Conservation (phyloP, 2,329 filamentous ascomycete species). For the Pseudopithomyces maydicus region DNA sequence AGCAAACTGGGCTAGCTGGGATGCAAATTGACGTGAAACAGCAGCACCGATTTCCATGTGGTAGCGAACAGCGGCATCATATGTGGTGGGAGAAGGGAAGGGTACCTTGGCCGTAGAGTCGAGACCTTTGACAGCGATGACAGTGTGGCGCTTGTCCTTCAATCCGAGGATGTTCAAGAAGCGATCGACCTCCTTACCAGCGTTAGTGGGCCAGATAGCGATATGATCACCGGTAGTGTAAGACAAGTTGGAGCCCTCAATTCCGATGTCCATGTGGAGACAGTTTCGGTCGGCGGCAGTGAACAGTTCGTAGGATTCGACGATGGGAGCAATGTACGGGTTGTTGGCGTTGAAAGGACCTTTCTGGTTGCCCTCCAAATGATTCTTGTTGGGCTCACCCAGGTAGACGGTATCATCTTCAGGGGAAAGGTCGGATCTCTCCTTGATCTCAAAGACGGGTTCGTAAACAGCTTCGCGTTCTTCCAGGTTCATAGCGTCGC, state of each 20-base stretch:
- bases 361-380: slow-evolving; percentile 81
- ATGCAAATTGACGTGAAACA: slow-evolving; percentile 93
- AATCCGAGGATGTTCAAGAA: slow-evolving; percentile 82
- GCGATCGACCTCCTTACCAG: slow-evolving; percentile 88
- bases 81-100: slow-evolving; percentile 96
- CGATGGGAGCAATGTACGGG: slow-evolving; percentile 93
- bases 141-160: slow-evolving; percentile 74
- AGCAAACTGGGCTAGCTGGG: slow-evolving; percentile 85
- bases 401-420: slow-evolving; percentile 86
- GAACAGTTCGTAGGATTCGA: slow-evolving; percentile 90
- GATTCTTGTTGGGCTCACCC: slow-evolving; percentile 94
- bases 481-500: slow-evolving; percentile 83
- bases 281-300: slow-evolving; percentile 89
- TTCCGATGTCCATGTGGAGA: slow-evolving; percentile 92
- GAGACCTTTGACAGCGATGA: slow-evolving; percentile 86
- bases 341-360: slow-evolving; percentile 97
- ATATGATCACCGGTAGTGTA: slow-evolving; percentile 99
- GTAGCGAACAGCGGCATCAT: slow-evolving; percentile 89
- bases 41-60: slow-evolving; percentile 96
- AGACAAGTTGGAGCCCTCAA: slow-evolving; percentile 83
- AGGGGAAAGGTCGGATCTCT: slow-evolving; percentile 73
- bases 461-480: slow-evolving; percentile 97
- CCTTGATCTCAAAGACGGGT: slow-evolving; percentile 81
- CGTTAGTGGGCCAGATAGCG: slow-evolving; percentile 95
- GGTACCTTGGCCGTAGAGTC: slow-evolving; percentile 97